Base-by-base conservation (phyloP, 306 rosid species). In the Casuarina equisetifolia region DNA sequence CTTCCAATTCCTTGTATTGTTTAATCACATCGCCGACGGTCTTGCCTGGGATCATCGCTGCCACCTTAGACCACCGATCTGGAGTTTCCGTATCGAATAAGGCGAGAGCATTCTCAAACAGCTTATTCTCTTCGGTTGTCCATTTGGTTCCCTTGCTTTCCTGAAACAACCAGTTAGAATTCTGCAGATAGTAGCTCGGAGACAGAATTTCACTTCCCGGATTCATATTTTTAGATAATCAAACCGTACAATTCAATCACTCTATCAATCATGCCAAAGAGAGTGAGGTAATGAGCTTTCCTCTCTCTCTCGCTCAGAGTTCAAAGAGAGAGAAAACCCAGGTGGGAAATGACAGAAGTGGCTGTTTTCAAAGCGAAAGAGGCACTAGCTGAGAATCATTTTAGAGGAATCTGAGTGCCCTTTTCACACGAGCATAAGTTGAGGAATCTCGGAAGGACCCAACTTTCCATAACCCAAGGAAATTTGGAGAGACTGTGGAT, bases 91-190 rank as follows among this genome's bases (percentile, higher is more conserved):
- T 85, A 20, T 90, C 96, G 74, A 70, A 89, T 54, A 79, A 72
- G 61, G 98, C 98, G 32, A 94, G 84, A 73, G 98, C 97, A 78
- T 91, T 90, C 77, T 94, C 98, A 72, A 94, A 94, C 39, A 51
- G 78, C 77, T 91, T 94, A 85, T 94, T 94, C 84, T 91, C 97
- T 74, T 94, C 90, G 4, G 80, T 61, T 38, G 97, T 91, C 98
- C 98, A 94, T 73, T 86, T 85, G 36, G 91, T 64, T 82, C 85
- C 89, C 6, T 86, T 86, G 84, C 84, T 87, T 69, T 94, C 97
- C 76, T 89, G 90, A 74, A 89, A 94, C 74, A 94, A 78, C 97
- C 98, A 91, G 74, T 85, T 89, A 11, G 98, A 87, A 66, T 80
- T 89, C 69, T 88, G 86, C 52, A 86, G 78, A 70, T 86, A 88